Evolutionary conservation across 2,329 filamentous ascomycete species (phyloP).

Genomic region (Pseudophaeomoniella oleicola): DNA sequence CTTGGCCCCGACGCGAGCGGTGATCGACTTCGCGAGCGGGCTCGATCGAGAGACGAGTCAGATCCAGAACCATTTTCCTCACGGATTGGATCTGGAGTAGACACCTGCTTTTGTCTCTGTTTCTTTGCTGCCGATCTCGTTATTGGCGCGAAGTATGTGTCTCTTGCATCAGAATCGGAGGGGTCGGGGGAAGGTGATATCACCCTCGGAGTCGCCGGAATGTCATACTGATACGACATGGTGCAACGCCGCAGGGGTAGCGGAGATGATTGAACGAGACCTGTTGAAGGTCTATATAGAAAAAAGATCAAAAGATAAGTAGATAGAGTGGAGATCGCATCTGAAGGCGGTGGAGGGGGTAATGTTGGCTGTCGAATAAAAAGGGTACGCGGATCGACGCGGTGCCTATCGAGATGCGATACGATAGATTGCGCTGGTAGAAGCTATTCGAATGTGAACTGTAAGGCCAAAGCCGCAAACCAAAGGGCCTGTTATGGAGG

Average conservation of each 20-base stretch:
- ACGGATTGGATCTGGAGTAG: constrained; percentile 45
- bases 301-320: neutral
- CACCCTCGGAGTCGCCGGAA: constrained; percentile 71
- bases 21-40: constrained; percentile 58
- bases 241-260: constrained; percentile 35
- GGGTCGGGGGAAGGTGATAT: constrained; percentile 77
- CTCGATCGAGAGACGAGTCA: constrained; percentile 40
- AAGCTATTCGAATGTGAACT: too few species aligned
- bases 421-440: too few species aligned
- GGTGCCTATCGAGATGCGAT: neutral
- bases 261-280: constrained; percentile 7
- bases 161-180: constrained; percentile 39
- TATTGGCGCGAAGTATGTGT: constrained; percentile 57
- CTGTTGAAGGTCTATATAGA: neutral
- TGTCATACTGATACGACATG: constrained; percentile 36
- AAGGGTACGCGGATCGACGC: neutral
- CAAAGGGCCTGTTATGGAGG: too few species aligned
- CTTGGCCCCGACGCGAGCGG: constrained; percentile 28
- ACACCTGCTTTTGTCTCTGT: constrained; percentile 33
- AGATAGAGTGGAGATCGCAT: neutral
- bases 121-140: constrained; percentile 57
- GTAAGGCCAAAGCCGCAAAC: too few species aligned
- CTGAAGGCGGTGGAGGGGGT: too few species aligned
- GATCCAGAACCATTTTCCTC: constrained; percentile 41
- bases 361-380: neutral